These are phyloP conservation scores for Chenopodium quinoa DNA, from an alignment of 148 eudicot species.

Conservation along the genomic window DNA sequence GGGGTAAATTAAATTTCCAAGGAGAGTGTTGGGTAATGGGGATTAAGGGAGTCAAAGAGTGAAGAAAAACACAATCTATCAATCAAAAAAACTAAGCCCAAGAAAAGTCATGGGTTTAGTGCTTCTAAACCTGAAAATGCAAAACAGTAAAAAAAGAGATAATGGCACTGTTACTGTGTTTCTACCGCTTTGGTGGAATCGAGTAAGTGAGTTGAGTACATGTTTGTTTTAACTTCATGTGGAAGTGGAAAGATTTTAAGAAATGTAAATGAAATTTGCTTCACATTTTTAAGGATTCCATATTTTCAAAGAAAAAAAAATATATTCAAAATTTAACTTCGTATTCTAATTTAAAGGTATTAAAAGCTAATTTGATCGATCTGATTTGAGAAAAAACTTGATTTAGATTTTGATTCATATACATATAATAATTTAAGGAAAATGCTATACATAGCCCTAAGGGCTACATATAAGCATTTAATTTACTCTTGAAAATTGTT, in stretches of 20 bases:
- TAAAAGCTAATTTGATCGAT: no score
- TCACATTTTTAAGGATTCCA: background rate
- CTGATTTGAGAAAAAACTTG: no score
- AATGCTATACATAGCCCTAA: no score
- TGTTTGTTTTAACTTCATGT: background rate
- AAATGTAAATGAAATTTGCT: background rate
- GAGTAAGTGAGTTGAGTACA: background rate
- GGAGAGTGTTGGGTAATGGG: slow-evolving; percentile 26
- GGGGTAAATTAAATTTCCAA: slow-evolving; percentile 25
- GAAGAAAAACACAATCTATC: slow-evolving; percentile 2
- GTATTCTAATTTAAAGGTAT: no score
- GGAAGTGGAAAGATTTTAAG: background rate
- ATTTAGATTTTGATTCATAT: no score
- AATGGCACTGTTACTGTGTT: background rate
- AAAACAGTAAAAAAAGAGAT: background rate
- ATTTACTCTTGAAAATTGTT: no score
- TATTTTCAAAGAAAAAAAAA: no score
- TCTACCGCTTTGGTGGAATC: background rate
- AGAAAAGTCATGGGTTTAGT: slow-evolving; percentile 37
- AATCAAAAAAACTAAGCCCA: slow-evolving; percentile 20
- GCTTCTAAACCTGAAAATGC: slow-evolving; percentile 30
- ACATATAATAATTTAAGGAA: no score
- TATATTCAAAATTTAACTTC: no score
- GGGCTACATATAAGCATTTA: no score
- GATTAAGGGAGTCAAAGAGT: slow-evolving; percentile 38